phyloP scores from a whole-genome alignment of 2,329 filamentous ascomycete genomes.

The Dothideomycetidae sp. region DNA sequence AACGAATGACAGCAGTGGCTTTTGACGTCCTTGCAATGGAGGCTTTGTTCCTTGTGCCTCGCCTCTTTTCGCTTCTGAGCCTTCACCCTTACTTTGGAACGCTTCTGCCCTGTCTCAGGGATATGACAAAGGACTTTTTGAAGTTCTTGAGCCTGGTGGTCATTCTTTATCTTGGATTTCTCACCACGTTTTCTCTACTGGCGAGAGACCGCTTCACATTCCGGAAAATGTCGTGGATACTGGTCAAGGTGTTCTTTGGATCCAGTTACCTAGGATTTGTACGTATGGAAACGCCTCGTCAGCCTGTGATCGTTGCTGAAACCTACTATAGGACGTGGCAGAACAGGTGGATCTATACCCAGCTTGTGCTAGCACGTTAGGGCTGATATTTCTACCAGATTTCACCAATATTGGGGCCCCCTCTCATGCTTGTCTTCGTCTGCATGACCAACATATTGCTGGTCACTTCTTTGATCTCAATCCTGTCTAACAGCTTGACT shows the following conservation, averaged over 20 bases:
- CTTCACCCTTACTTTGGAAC: constrained; percentile 85
- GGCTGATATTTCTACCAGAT: constrained; percentile 17
- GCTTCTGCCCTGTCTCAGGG: constrained; percentile 76
- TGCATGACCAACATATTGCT: constrained; percentile 65
- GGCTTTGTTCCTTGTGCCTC: constrained; percentile 75
- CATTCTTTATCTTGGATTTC: constrained; percentile 71
- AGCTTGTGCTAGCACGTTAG: constrained; percentile 13
- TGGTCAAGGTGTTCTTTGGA: constrained; percentile 71
- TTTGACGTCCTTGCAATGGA: constrained; percentile 86
- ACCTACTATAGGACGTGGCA: constrained; percentile 27
- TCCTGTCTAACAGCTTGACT: constrained; percentile 60
- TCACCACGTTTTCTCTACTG: constrained; percentile 71
- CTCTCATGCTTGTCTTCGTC: constrained; percentile 55
- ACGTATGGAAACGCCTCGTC: constrained; percentile 23
- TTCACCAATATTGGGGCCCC: constrained; percentile 37
- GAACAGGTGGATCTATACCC: too few relatives aligned
- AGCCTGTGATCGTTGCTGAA: too few relatives aligned
- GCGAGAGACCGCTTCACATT: constrained; percentile 55
- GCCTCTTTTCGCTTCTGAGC: constrained; percentile 73
- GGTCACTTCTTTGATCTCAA: constrained; percentile 63
- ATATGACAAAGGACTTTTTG: constrained; percentile 85
- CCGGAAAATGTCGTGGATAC: constrained; percentile 56
- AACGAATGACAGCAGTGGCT: constrained; percentile 55
- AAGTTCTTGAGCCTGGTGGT: constrained; percentile 68
- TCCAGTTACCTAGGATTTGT: constrained; percentile 62